phyloP scores from a whole-genome alignment of 805 yeast species.

The Diddensiella santjacobensis region DNA sequence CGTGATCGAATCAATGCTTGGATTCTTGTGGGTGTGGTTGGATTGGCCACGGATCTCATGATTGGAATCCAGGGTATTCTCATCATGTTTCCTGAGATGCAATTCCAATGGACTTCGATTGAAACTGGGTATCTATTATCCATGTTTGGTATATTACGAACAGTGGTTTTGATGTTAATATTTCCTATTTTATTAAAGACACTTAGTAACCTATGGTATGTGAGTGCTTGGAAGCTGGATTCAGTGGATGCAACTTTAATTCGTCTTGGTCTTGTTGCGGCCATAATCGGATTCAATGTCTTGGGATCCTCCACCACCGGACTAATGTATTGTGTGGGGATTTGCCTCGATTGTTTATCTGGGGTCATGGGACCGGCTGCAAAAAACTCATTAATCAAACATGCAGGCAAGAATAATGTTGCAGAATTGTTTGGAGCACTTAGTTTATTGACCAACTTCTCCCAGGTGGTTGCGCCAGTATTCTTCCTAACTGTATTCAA shows the following conservation, averaged over 20 bases:
- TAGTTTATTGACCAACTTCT: constrained; percentile 20
- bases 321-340: background rate
- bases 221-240: constrained; percentile 5
- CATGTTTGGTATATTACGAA: constrained; percentile 24
- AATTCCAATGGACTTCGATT: constrained; percentile 32
- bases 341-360: constrained; percentile 19
- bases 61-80: constrained; percentile 21
- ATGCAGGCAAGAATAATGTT: constrained; percentile 21
- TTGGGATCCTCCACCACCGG: constrained; percentile 1
- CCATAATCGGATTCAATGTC: background rate
- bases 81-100: constrained; percentile 27
- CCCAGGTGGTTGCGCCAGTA: constrained; percentile 1
- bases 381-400: constrained; percentile 25
- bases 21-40: constrained; percentile 14
- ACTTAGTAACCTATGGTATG: constrained; percentile 9
- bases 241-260: constrained; percentile 8
- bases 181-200: constrained; percentile 24
- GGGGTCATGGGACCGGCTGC: constrained; percentile 23
- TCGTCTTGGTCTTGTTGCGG: constrained; percentile 3
- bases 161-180: constrained; percentile 21
- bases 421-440: constrained; percentile 29
- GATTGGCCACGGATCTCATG: constrained; percentile 16
- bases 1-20: constrained; percentile 19
- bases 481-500: constrained; percentile 3
- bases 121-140: constrained; percentile 33